phyloP scores from a whole-genome alignment of 2,329 filamentous ascomycete genomes.

The Claviceps fusiformis region DNA sequence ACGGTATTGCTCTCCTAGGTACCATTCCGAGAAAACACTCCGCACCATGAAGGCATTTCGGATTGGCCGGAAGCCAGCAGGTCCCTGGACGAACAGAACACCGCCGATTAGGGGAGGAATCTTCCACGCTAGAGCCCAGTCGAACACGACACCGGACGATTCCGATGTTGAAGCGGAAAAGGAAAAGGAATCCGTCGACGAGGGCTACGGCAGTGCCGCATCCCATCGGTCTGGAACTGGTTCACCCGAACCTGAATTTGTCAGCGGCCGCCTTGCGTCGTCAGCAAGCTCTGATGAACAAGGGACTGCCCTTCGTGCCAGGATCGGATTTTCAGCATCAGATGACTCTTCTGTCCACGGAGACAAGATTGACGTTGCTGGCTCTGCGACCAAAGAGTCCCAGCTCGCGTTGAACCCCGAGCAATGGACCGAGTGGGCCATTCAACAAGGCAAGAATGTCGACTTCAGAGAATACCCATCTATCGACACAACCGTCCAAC shows the following conservation, averaged over 20 bases:
- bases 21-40: conserved; percentile 40
- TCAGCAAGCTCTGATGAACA: background rate
- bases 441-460: conserved; percentile 20
- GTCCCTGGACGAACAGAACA: conserved; percentile 43
- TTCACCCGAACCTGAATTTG: conserved; percentile 2
- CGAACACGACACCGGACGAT: conserved; percentile 6
- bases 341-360: background rate
- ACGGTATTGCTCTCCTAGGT: conserved; percentile 26
- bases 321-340: background rate
- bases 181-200: conserved; percentile 6
- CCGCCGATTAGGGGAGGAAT: conserved; percentile 44
- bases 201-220: conserved; percentile 6
- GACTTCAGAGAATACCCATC: conserved; percentile 33
- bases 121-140: conserved; percentile 4
- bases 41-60: conserved; percentile 45
- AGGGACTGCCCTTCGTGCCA: conserved; percentile 1
- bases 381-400: background rate
- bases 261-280: background rate
- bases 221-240: conserved; percentile 4
- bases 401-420: conserved; percentile 5
- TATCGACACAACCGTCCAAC: conserved; percentile 39
- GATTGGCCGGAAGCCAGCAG: conserved; percentile 40
- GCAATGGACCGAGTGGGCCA: conserved; percentile 22
- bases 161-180: conserved; percentile 6
- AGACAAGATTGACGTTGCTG: background rate